phyloP scores from a whole-genome alignment of 1,139 yeast genomes.

The Nematodospora anomalae region DNA sequence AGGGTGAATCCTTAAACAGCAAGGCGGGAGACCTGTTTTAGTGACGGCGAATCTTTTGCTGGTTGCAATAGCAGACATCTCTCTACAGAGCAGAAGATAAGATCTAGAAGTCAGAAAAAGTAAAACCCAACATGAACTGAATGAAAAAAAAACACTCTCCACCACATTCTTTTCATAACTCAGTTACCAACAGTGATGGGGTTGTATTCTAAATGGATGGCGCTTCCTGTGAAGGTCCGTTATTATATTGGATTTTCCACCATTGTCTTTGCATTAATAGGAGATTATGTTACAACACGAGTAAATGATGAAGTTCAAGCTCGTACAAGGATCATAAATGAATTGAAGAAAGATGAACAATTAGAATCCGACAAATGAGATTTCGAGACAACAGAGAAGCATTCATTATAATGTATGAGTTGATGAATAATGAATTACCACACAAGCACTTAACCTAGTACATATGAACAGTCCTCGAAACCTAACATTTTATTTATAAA shows the following conservation, averaged over 20 bases:
- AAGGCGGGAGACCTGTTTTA: conserved; percentile 71
- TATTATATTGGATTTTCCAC: conserved; percentile 57
- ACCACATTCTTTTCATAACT: neutral
- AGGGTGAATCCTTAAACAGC: conserved; percentile 68
- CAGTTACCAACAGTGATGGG: conserved; percentile 23
- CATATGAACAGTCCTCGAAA: neutral
- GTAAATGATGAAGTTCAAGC: conserved; percentile 43
- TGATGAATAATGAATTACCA: neutral
- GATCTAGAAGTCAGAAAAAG: conserved; percentile 4
- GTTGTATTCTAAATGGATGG: conserved; percentile 47
- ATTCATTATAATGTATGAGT: neutral
- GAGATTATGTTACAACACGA: conserved; percentile 49
- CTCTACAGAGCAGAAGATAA: neutral
- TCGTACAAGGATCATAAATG: conserved; percentile 12
- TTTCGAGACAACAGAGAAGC: no score
- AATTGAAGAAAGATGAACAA: conserved; percentile 3
- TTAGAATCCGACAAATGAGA: conserved; percentile 1
- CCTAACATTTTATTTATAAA: neutral
- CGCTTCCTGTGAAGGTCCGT: conserved; percentile 51
- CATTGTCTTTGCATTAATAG: conserved; percentile 49
- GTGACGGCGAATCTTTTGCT: conserved; percentile 25
- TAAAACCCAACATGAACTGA: no score
- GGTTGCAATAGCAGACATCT: conserved; percentile 12
- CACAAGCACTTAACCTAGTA: neutral
- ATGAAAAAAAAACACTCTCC: neutral